Percentiles rank a stretch among this genome's conserved stretches.
These are phyloP conservation scores for Paxillus ammoniavirescens DNA, from an alignment of 768 basidiomycete genomes.

Conservation along the genomic window DNA sequence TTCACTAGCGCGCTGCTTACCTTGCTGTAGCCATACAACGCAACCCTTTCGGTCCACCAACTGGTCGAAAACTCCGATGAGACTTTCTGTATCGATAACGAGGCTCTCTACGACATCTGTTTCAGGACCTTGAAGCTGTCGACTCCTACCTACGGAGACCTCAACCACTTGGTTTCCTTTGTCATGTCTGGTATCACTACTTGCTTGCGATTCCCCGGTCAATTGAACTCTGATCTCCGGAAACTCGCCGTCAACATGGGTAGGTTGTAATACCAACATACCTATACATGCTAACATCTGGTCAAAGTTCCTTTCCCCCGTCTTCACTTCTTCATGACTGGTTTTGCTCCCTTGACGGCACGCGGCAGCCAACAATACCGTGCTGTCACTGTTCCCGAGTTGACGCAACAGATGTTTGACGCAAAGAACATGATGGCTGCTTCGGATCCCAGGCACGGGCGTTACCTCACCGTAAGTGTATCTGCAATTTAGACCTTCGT, in stretches of 20 bases:
- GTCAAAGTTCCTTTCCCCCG: conserved; percentile 89
- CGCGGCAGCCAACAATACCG: conserved; percentile 95
- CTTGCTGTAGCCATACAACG: conserved; percentile 86
- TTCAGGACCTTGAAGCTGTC: conserved; percentile 96
- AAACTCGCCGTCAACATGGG: conserved; percentile 99
- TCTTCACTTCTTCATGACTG: conserved; percentile 99
- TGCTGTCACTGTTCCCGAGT: conserved; percentile 94
- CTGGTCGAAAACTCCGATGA: conserved; percentile 99
- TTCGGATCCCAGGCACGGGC: conserved; percentile 96
- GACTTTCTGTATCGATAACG: conserved; percentile 99
- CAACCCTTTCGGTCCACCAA: conserved; percentile 97
- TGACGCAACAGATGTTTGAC: conserved; percentile 99
- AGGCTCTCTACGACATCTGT: conserved; percentile 98
- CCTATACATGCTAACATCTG: conserved; percentile 2
- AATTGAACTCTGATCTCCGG: conserved; percentile 96
- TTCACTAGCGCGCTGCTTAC: background rate
- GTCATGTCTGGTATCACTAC: conserved; percentile 99
- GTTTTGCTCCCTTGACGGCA: conserved; percentile 92
- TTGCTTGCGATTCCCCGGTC: conserved; percentile 99
- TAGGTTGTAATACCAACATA: conserved; percentile 32
- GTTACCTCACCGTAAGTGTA: conserved; percentile 84
- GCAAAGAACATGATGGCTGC: conserved; percentile 99
- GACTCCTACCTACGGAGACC: conserved; percentile 94
- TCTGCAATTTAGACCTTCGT: background rate
- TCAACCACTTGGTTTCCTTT: conserved; percentile 96